Evolutionary conservation across 805 yeast genomes (phyloP).

Genomic region (Teunomyces cretensis): DNA sequence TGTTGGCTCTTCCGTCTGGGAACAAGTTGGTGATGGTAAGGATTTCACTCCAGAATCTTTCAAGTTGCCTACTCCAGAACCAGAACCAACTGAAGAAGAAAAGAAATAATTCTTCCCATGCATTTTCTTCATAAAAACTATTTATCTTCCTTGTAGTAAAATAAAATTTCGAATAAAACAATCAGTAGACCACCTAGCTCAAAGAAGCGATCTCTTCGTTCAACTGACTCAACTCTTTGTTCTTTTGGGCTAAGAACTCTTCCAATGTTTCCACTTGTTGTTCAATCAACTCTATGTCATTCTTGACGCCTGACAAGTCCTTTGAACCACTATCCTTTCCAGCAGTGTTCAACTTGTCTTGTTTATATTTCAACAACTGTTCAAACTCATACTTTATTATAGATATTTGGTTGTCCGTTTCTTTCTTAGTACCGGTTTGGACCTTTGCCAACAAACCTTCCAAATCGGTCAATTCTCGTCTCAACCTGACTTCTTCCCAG

Average conservation of each 20-base stretch:
- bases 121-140: constrained; percentile 4
- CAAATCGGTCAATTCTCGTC: constrained; percentile 72
- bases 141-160: constrained; percentile 3
- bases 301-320: constrained; percentile 52
- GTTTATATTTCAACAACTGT: constrained; percentile 77
- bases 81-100: constrained; percentile 54
- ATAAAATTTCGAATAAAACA: not conserved
- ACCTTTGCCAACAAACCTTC: constrained; percentile 65
- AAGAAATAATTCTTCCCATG: constrained; percentile 27
- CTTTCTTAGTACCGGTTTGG: constrained; percentile 20
- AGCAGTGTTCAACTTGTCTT: constrained; percentile 46
- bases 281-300: constrained; percentile 69
- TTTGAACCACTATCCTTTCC: constrained; percentile 15
- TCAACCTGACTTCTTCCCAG: constrained; percentile 88
- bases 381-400: constrained; percentile 65
- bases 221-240: constrained; percentile 55
- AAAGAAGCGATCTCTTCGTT: constrained; percentile 39
- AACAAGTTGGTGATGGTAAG: constrained; percentile 84
- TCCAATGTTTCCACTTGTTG: constrained; percentile 74
- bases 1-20: constrained; percentile 89
- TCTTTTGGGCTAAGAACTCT: constrained; percentile 62
- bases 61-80: constrained; percentile 79
- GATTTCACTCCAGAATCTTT: constrained; percentile 80
- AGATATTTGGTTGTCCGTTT: constrained; percentile 26
- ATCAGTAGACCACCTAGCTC: constrained; percentile 3